Evolutionary conservation across 2,329 filamentous ascomycete species (phyloP).

Genomic region (Calycina marina): DNA sequence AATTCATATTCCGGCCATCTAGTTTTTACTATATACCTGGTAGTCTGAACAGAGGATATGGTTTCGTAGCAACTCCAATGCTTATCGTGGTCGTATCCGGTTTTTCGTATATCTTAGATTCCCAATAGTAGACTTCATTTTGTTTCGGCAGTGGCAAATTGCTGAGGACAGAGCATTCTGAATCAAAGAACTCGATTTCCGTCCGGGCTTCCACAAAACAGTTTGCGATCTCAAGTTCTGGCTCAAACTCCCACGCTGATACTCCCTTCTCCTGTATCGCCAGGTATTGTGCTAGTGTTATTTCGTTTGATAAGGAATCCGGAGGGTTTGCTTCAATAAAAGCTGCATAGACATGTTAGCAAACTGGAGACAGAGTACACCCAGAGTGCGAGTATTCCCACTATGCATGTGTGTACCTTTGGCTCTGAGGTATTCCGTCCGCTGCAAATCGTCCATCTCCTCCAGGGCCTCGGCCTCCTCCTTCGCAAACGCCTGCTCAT

Average conservation of each 20-base stretch:
- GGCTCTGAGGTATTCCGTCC: constrained; percentile 81
- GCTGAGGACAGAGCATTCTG: constrained; percentile 69
- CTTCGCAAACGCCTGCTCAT: constrained; percentile 85
- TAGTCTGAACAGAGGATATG: constrained; percentile 85
- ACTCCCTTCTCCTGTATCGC: constrained; percentile 99
- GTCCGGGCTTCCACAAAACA: constrained; percentile 95
- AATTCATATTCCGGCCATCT: constrained; percentile 1
- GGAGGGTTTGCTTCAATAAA: constrained; percentile 90
- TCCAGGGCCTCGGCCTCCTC: constrained; percentile 94
- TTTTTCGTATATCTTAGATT: constrained; percentile 97
- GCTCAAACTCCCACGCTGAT: constrained; percentile 99
- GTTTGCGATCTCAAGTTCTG: constrained; percentile 96
- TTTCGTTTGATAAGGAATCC: constrained; percentile 90
- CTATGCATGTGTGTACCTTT: constrained; percentile 87
- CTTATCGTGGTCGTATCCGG: constrained; percentile 76
- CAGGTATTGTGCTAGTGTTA: constrained; percentile 91
- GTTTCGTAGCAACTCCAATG: constrained; percentile 92
- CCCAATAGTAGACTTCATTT: constrained; percentile 99
- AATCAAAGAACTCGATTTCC: constrained; percentile 98
- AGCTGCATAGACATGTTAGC: constrained; percentile 36
- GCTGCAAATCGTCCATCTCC: constrained; percentile 84
- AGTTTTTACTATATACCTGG: constrained; percentile 49
- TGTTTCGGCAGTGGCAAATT: constrained; percentile 96
- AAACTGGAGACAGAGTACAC: neutral
- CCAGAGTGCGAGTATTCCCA: neutral